Conservation (phyloP, 495 filamentous ascomycete genomes). For the Neurospora sp. region DNA sequence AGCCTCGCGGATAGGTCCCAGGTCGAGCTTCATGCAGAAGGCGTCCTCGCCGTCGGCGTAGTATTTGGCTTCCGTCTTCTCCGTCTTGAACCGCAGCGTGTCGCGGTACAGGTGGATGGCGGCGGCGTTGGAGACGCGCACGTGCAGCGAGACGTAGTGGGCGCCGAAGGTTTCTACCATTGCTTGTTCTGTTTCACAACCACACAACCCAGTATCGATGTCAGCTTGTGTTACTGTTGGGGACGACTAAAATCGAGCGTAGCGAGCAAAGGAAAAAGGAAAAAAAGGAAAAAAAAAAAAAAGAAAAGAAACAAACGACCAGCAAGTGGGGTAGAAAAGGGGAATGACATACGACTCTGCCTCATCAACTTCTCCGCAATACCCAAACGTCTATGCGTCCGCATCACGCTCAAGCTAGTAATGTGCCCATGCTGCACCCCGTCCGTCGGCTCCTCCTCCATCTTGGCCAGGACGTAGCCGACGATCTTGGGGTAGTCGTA, state of each 20-base stretch:
- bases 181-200: slow-evolving; percentile 56
- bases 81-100: slow-evolving; percentile 82
- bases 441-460: slow-evolving; percentile 95
- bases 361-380: slow-evolving; percentile 96
- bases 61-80: slow-evolving; percentile 87
- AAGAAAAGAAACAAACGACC: too few relatives aligned
- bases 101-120: slow-evolving; percentile 87
- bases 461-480: slow-evolving; percentile 98
- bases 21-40: slow-evolving; percentile 82
- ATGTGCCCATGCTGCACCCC: slow-evolving; percentile 93
- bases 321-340: too few relatives aligned
- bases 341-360: slow-evolving; percentile 67
- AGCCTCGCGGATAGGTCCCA: slow-evolving; percentile 50
- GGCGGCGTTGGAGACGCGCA: slow-evolving; percentile 85
- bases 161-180: slow-evolving; percentile 93
- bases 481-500: slow-evolving; percentile 94
- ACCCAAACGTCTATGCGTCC: slow-evolving; percentile 81
- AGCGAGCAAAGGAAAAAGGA: background rate
- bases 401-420: slow-evolving; percentile 89
- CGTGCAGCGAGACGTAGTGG: slow-evolving; percentile 88
- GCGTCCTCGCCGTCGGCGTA: slow-evolving; percentile 98
- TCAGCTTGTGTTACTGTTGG: too few relatives aligned
- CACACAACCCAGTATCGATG: too few relatives aligned
- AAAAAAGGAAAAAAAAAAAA: slow-evolving; percentile 15
- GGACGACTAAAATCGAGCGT: background rate